Percentiles rank a stretch among this genome's conserved stretches.
Conservation (phyloP, 352 stramenopile species). For the Pythium monospermum region DNA sequence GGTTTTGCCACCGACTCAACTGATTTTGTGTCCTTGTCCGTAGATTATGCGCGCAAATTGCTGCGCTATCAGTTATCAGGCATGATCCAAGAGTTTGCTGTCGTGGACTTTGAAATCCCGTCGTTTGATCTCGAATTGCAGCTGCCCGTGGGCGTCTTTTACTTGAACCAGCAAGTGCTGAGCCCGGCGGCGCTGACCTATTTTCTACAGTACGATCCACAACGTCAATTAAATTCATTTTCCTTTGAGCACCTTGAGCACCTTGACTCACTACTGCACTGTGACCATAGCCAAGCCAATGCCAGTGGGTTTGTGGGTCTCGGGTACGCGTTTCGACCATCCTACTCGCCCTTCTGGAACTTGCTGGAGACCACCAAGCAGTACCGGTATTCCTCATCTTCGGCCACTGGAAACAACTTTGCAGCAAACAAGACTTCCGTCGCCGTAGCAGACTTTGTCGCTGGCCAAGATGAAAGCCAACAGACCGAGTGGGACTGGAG, state of each 20-base stretch:
- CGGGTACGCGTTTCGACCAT: constrained; percentile 31
- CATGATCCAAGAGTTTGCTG: constrained; percentile 23
- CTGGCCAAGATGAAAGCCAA: constrained; percentile 5
- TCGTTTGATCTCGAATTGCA: constrained; percentile 19
- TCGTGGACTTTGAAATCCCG: constrained; percentile 25
- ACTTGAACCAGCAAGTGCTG: constrained; percentile 36
- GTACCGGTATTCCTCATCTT: constrained; percentile 2
- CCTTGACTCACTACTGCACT: background rate
- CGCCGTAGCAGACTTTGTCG: constrained; percentile 7
- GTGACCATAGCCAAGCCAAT: constrained; percentile 23
- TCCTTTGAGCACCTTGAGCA: background rate
- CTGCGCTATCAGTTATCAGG: constrained; percentile 43
- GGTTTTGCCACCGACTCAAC: background rate
- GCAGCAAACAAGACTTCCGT: background rate
- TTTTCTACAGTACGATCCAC: constrained; percentile 31
- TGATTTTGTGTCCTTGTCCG: background rate
- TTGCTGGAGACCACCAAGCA: constrained; percentile 2
- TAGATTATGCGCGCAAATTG: constrained; percentile 54
- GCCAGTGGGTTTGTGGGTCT: constrained; percentile 54
- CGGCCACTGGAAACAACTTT: background rate
- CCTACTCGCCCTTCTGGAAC: constrained; percentile 36
- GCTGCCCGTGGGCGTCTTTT: constrained; percentile 36
- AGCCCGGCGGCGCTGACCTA: constrained; percentile 38
- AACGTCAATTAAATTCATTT: background rate
- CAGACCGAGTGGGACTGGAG: constrained; percentile 36